Base-by-base conservation (phyloP, 2,329 filamentous ascomycete genomes). In the Aspergillaceae sp. region DNA sequence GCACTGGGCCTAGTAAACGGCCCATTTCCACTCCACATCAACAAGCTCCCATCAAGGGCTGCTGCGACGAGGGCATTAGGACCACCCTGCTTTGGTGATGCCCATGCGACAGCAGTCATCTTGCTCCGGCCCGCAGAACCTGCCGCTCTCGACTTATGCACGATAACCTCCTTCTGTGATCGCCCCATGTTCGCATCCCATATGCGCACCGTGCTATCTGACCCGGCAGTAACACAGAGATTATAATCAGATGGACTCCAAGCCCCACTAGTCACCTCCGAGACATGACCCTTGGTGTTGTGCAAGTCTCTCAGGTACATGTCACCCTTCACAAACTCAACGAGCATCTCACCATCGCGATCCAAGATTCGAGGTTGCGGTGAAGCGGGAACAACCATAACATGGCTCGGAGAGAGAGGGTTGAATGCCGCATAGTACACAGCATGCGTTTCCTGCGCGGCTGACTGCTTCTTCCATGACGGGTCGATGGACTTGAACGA, bases 221-320 rank as follows among this genome's bases (percentile, higher is more conserved):
- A 94, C 5, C 90, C 90, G 35, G 89, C 90, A 2, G 92, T 98
- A 28, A 91, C 83, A 62, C 88, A 94, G 0, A 90, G 58, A 55
- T 95, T 89, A 59, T 78, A 83, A 63, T 96, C 83, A 2, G 82
- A 83, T 0, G 92, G 92, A 66, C 91, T 87, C 92, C 92, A 98
- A 35, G 84, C 85, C 26, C 87, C 91, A 26, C 84, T 86, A 3
- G 88, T 89, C 36, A 96, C 80, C 67, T 96, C 92, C 3, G 90
- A 90, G 44, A 96, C 83, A 67, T 98, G 92, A 1, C 92, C 92
- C 64, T 96, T 97, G 4, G 92, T 98, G 64, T 97, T 90, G 68
- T 96, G 81, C 85, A 97, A 94, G 65, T 98, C 92, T 45, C 91
- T 80, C 54, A 98, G 71, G 60, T 98, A 98, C 90, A 97, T 97